These are phyloP conservation scores for Rhizopogon rudus DNA, from an alignment of 768 basidiomycete genomes.

Conservation along the genomic window DNA sequence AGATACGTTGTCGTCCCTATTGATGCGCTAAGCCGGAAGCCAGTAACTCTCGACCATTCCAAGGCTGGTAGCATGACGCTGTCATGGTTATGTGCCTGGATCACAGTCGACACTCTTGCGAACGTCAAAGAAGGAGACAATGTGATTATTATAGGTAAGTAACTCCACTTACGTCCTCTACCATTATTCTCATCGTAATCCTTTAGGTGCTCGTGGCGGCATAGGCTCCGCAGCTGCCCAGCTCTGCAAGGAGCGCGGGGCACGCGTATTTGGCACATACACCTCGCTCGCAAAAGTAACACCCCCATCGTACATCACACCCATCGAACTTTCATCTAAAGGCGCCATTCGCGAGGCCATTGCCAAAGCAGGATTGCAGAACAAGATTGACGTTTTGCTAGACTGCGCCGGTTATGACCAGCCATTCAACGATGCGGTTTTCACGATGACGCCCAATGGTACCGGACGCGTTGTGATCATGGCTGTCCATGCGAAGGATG, in stretches of 20 bases:
- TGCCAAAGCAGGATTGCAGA: slow-evolving; percentile 17
- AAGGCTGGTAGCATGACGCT: slow-evolving; percentile 29
- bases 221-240: slow-evolving; percentile 31
- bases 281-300: slow-evolving; percentile 21
- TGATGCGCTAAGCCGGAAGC: slow-evolving; percentile 25
- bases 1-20: slow-evolving; percentile 27
- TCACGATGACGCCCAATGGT: slow-evolving; percentile 27
- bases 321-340: slow-evolving; percentile 26
- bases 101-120: slow-evolving; percentile 30
- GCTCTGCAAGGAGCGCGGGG: slow-evolving; percentile 25
- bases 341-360: slow-evolving; percentile 27
- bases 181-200: background rate
- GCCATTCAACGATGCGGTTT: slow-evolving; percentile 29
- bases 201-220: slow-evolving; percentile 28
- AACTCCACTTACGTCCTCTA: too few relatives aligned
- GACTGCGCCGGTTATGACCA: slow-evolving; percentile 29
- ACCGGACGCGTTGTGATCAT: slow-evolving; percentile 30
- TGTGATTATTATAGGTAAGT: slow-evolving; percentile 27
- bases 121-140: slow-evolving; percentile 27
- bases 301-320: slow-evolving; percentile 24
- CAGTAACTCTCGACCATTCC: slow-evolving; percentile 17
- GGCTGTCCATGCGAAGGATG: slow-evolving; percentile 29
- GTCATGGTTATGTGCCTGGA: slow-evolving; percentile 32
- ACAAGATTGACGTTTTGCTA: slow-evolving; percentile 28
- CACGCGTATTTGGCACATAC: slow-evolving; percentile 30